phyloP scores from a whole-genome alignment of 2,329 filamentous ascomycete genomes.

The Rhynchosporium graminicola region DNA sequence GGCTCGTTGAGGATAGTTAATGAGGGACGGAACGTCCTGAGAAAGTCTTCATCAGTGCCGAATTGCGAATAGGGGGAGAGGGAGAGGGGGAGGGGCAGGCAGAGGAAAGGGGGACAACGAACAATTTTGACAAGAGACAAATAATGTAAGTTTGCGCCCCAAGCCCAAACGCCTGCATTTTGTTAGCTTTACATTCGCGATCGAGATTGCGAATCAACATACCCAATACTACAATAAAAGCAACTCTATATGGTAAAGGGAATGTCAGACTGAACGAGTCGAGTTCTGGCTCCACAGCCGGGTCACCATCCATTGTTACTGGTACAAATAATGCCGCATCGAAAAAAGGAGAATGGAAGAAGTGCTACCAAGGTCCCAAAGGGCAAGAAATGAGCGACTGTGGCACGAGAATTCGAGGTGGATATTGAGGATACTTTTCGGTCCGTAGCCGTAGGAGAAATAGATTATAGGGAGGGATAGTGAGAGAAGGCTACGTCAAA shows the following conservation, averaged over 20 bases:
- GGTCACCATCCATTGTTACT: slow-evolving; percentile 69
- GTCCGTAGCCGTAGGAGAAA: neutral
- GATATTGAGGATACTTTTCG: neutral
- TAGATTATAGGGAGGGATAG: neutral
- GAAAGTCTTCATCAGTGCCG: slow-evolving; percentile 25
- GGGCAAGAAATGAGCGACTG: slow-evolving; percentile 29
- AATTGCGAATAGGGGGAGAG: no score
- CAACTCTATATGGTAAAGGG: slow-evolving; percentile 86
- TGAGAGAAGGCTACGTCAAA: slow-evolving; percentile 1
- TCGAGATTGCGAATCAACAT: slow-evolving; percentile 37
- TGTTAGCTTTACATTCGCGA: slow-evolving; percentile 21
- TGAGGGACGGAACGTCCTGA: slow-evolving; percentile 78
- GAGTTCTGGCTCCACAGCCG: slow-evolving; percentile 67
- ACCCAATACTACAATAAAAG: slow-evolving; percentile 84
- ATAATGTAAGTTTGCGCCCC: slow-evolving; percentile 89
- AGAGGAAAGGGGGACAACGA: slow-evolving; percentile 35
- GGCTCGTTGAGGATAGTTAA: slow-evolving; percentile 79
- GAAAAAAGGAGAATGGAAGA: slow-evolving; percentile 14
- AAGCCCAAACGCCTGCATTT: slow-evolving; percentile 82
- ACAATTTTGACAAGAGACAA: slow-evolving; percentile 76
- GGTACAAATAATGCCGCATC: slow-evolving; percentile 34
- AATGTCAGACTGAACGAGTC: slow-evolving; percentile 86
- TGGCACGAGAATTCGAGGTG: slow-evolving; percentile 25
- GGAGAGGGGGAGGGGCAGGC: slow-evolving; percentile 8
- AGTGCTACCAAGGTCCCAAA: slow-evolving; percentile 24